Conservation (phyloP, 164 flowering plant genomes). For the Dillenia turbinata region DNA sequence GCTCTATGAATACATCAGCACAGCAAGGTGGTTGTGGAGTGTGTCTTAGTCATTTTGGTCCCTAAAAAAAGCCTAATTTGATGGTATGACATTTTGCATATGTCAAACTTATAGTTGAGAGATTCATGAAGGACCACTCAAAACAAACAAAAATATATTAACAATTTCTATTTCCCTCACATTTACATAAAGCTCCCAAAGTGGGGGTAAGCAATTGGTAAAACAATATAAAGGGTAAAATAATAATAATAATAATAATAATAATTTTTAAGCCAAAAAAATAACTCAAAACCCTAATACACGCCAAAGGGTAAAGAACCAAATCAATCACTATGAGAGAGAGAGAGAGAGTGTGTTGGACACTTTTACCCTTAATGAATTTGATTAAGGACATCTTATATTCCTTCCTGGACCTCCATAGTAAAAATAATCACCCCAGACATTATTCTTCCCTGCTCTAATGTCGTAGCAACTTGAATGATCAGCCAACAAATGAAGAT, state of each 20-base stretch:
- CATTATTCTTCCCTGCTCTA: constrained; percentile 57
- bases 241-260: too few species aligned
- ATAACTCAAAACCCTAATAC: too few species aligned
- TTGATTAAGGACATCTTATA: constrained; percentile 57
- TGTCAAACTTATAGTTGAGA: not conserved
- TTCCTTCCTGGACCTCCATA: constrained; percentile 96
- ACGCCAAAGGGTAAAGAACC: too few species aligned
- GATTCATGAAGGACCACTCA: not conserved
- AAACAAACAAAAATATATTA: constrained; percentile 31
- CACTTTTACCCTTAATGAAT: constrained; percentile 7
- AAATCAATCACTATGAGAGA: too few species aligned
- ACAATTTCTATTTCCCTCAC: constrained; percentile 23
- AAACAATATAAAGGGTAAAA: constrained; percentile 11
- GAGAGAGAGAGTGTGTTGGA: not conserved
- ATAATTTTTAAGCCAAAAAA: too few species aligned
- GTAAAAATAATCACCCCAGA: constrained; percentile 85
- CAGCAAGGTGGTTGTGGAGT: not conserved
- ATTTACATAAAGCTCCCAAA: constrained; percentile 24
- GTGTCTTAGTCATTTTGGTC: not conserved
- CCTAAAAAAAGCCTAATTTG: not conserved
- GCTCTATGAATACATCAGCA: too few species aligned
- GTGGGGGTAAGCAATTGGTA: constrained; percentile 22
- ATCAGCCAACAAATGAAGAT: constrained; percentile 66
- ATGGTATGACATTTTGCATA: not conserved
- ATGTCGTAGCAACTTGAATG: constrained; percentile 82